Conservation (phyloP, 495 filamentous ascomycete genomes). For the Penicillium antarcticum region DNA sequence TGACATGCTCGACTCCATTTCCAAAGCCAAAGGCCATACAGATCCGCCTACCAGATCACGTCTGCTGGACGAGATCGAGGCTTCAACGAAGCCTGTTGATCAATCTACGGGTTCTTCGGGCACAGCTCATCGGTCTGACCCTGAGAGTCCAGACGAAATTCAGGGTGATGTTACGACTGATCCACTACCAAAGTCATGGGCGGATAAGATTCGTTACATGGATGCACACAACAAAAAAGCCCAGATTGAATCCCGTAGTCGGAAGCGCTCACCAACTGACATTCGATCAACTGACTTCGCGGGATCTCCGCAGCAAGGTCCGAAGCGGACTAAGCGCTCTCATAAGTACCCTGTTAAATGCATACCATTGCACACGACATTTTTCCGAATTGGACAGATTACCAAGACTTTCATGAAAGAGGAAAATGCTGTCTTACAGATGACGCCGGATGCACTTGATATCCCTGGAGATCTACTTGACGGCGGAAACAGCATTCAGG, state of each 20-base stretch:
- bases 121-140: not conserved
- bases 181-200: slow-evolving; percentile 14
- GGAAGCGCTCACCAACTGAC: slow-evolving; percentile 29
- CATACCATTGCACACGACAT: slow-evolving; percentile 6
- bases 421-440: slow-evolving; percentile 5
- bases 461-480: slow-evolving; percentile 3
- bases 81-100: not conserved
- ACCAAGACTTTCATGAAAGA: slow-evolving; percentile 6
- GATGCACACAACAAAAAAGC: not conserved
- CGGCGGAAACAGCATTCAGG: not conserved
- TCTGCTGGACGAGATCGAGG: slow-evolving; percentile 15
- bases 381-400: slow-evolving; percentile 21
- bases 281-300: slow-evolving; percentile 30
- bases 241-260: not conserved
- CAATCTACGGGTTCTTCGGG: not conserved
- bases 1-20: not conserved
- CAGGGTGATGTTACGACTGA: slow-evolving; percentile 37
- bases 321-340: slow-evolving; percentile 16
- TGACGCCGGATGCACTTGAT: slow-evolving; percentile 9
- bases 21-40: not conserved
- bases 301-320: slow-evolving; percentile 4
- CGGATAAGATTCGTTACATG: not conserved
- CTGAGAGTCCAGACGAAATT: slow-evolving; percentile 45
- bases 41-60: not conserved
- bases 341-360: slow-evolving; percentile 5